phyloP scores from a whole-genome alignment of 225 moss, liverwort and hornwort genomes.

The Marchantia polymorpha region DNA sequence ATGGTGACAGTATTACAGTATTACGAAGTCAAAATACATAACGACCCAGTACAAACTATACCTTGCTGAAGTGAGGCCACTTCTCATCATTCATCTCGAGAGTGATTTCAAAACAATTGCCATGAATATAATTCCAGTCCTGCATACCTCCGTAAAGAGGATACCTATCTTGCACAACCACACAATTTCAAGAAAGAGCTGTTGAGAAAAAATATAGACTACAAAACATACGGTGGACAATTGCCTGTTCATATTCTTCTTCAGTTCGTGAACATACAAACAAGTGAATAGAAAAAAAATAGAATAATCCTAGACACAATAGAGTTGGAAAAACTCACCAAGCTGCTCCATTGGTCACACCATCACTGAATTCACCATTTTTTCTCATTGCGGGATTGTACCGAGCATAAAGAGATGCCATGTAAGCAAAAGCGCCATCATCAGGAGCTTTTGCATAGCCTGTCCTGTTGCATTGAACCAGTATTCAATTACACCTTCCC shows the following conservation, averaged over 20 bases:
- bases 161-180: constrained; percentile 53
- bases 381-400: constrained; percentile 65
- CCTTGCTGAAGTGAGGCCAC: constrained; percentile 68
- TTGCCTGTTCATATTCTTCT: background rate
- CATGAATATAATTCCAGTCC: constrained; percentile 96
- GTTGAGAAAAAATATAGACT: background rate
- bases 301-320: background rate
- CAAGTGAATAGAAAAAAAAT: background rate
- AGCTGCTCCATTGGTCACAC: constrained; percentile 86
- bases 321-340: constrained; percentile 47
- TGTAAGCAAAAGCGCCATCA: constrained; percentile 65
- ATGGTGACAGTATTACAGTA: too few species aligned
- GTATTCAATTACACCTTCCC: background rate
- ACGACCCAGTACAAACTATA: constrained; percentile 22
- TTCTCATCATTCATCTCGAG: constrained; percentile 73
- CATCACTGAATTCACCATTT: constrained; percentile 66
- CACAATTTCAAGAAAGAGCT: background rate
- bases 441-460: constrained; percentile 74
- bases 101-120: constrained; percentile 82
- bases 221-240: background rate
- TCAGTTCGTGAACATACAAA: background rate
- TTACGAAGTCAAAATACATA: too few species aligned
- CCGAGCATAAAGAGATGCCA: constrained; percentile 71
- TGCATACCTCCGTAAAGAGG: constrained; percentile 99
- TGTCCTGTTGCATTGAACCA: constrained; percentile 47